Conservation (phyloP, 2,329 filamentous ascomycete genomes). For the Pestalotiopsis sp. region DNA sequence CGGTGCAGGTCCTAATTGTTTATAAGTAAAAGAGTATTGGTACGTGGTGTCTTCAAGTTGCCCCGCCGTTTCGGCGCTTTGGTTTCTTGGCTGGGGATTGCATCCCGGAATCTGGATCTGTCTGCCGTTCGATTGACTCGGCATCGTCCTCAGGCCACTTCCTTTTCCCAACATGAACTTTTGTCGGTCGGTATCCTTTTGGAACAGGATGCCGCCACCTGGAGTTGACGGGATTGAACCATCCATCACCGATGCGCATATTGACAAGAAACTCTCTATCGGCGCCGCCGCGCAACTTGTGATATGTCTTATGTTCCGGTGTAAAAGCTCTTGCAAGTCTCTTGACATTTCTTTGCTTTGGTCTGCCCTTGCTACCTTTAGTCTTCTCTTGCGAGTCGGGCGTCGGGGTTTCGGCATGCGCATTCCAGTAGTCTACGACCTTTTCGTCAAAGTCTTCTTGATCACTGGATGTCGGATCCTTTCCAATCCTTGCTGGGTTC, state of each 20-base stretch:
- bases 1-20: neutral
- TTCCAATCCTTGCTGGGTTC: neutral
- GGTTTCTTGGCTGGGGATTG: neutral
- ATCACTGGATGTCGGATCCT: slow-evolving; percentile 9
- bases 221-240: slow-evolving; percentile 1
- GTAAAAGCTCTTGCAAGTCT: neutral
- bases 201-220: neutral
- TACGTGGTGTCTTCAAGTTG: neutral
- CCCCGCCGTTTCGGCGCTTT: neutral
- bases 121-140: neutral
- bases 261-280: slow-evolving; percentile 4
- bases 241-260: neutral
- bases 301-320: neutral
- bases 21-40: neutral
- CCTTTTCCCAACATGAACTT: neutral
- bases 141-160: neutral
- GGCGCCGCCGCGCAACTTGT: neutral
- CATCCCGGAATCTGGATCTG: neutral
- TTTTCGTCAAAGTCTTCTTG: slow-evolving; percentile 3
- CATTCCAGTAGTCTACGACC: neutral
- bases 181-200: neutral
- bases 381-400: neutral
- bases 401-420: neutral
- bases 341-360: neutral
- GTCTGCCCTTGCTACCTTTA: neutral